Base-by-base conservation (phyloP, 164 flowering plant genomes). In the Vitis rotundifolia region DNA sequence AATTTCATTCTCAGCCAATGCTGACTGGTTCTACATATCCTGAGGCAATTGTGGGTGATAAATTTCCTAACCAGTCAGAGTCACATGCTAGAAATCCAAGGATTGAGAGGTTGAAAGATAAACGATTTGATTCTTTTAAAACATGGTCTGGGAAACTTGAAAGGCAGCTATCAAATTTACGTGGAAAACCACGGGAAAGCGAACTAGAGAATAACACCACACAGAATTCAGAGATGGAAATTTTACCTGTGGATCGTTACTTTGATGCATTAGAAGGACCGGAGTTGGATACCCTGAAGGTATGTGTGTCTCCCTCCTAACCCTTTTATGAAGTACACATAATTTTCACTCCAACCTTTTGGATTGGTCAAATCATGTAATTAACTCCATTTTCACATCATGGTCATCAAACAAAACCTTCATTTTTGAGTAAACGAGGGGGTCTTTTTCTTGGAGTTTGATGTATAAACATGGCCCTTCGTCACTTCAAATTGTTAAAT, bases 201-300 rank as follows among this genome's bases (percentile, higher is more conserved):
- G 76, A 57, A 48, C 61, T 72, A 22, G 79, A 78, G 26, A 44
- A 64, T 50, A 18, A 74, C 14, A 55, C 12, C 65, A 52, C 49
- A 22, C 72, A 51, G 53, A 78, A 28, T 57, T 19, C 72, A 6
- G 87, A 78, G 67, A 61, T 69, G 7, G 87, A 79, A 16, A 66
- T 22, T 65, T 69, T 93, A 60, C 89, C 91, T 2, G 95, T 84
- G 10, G 81, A 84, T 51, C 81, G 97, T 18, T 93, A 84, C 79
- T 91, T 85, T 70, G 95, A 86, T 79, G 98, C 98, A 11, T 78
- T 93, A 71, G 88, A 90, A 81, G 98, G 98, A 11, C 98, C 98
- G 2, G 97, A 91, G 61, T 60, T 93, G 58, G 98, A 91, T 13
- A 91, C 87, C 5, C 91, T 93, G 18, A 80, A 77, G 84, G 98